Conservation (phyloP, 2,329 filamentous ascomycete species). For the Penicillium sp. region DNA sequence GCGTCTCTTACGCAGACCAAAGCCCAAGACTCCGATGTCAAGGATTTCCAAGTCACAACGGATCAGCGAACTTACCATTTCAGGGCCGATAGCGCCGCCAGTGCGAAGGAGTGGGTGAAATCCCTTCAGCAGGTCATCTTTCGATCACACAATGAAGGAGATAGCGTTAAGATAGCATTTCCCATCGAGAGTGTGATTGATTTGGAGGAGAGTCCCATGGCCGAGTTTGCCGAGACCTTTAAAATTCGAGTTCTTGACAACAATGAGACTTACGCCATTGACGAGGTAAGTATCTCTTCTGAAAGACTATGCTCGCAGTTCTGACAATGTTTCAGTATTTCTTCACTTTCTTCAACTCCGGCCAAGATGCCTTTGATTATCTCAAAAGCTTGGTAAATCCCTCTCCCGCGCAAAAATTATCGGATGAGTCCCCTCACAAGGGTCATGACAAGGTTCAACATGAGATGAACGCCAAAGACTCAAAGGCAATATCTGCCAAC, state of each 20-base stretch:
- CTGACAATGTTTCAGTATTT: conserved; percentile 70
- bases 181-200: conserved; percentile 89
- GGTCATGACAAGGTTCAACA: conserved; percentile 16
- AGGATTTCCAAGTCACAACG: conserved; percentile 78
- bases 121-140: conserved; percentile 93
- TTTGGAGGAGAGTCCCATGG: conserved; percentile 85
- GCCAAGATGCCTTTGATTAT: conserved; percentile 78
- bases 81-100: conserved; percentile 80
- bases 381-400: conserved; percentile 73
- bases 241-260: conserved; percentile 88
- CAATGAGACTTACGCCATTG: conserved; percentile 90
- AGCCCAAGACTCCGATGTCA: conserved; percentile 68
- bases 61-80: conserved; percentile 83
- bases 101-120: conserved; percentile 96
- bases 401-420: conserved; percentile 52
- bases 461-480: conserved; percentile 17
- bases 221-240: conserved; percentile 90
- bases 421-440: conserved; percentile 27
- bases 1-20: conserved; percentile 72
- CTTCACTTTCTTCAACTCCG: conserved; percentile 90
- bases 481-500: conserved; percentile 26
- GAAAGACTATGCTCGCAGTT: neutral
- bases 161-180: conserved; percentile 93
- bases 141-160: conserved; percentile 90
- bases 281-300: conserved; percentile 64